Conservation (phyloP, 352 stramenopile species). For the Plasmopara muralis region DNA sequence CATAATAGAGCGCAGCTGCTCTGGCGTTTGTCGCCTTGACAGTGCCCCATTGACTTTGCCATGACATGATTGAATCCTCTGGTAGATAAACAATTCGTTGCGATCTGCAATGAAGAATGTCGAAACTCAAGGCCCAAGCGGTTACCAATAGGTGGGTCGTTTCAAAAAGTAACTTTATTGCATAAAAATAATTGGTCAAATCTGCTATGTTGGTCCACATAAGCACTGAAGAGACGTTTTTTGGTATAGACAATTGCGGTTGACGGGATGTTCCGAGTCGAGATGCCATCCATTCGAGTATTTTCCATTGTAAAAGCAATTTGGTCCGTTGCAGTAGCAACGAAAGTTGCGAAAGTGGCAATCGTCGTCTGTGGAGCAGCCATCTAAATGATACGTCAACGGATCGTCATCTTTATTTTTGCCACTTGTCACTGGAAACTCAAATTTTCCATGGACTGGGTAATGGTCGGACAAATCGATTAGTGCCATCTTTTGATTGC, state of each 20-base stretch:
- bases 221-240: constrained; percentile 57
- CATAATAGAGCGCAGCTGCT: constrained; percentile 64
- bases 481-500: constrained; percentile 46
- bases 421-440: constrained; percentile 45
- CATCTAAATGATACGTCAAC: constrained; percentile 57
- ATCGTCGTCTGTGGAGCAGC: constrained; percentile 64
- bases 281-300: constrained; percentile 41
- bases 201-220: constrained; percentile 49
- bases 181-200: neutral
- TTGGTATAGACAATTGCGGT: constrained; percentile 68
- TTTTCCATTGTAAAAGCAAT: constrained; percentile 65
- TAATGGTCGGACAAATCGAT: constrained; percentile 78
- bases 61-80: constrained; percentile 35
- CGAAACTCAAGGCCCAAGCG: constrained; percentile 7
- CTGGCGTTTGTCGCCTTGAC: constrained; percentile 71
- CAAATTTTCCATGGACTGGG: constrained; percentile 59
- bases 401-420: constrained; percentile 44
- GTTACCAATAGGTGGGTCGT: constrained; percentile 8
- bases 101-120: constrained; percentile 8
- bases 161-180: neutral
- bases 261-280: constrained; percentile 58
- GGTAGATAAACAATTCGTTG: neutral
- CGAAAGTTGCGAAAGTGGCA: constrained; percentile 63
- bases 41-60: constrained; percentile 58
- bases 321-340: constrained; percentile 59